Percentiles rank a stretch among this genome's conserved stretches.
These are phyloP conservation scores for Ramichloridium luteum DNA, from an alignment of 2,329 filamentous ascomycete genomes.

Conservation along the genomic window DNA sequence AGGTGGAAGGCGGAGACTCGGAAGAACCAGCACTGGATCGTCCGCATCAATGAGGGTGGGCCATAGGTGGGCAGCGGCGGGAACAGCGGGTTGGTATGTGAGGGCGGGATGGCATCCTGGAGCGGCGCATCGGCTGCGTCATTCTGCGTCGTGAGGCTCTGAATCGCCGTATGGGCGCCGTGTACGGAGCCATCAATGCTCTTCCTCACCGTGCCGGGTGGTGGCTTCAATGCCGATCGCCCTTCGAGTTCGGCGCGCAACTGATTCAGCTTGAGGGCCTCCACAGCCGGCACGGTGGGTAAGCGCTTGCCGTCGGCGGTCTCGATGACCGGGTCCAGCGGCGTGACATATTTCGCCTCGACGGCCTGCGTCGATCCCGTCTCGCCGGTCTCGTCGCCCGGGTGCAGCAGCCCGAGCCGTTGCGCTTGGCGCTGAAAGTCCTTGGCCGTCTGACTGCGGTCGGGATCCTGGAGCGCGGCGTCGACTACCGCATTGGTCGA, in stretches of 20 bases:
- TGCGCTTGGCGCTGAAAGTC: constrained; percentile 50
- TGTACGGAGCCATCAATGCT: constrained; percentile 33
- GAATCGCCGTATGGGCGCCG: constrained; percentile 21
- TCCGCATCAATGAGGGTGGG: constrained; percentile 53
- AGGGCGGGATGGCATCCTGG: constrained; percentile 42
- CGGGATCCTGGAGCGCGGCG: too few relatives aligned
- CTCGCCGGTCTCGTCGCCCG: constrained; percentile 28
- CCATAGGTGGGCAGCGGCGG: constrained; percentile 75
- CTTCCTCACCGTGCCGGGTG: constrained; percentile 26
- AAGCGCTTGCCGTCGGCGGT: constrained; percentile 55
- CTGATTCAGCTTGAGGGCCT: constrained; percentile 58
- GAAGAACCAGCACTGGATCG: constrained; percentile 54
- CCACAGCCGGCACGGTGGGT: constrained; percentile 55
- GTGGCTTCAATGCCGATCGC: constrained; percentile 20
- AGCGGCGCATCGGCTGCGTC: constrained; percentile 32
- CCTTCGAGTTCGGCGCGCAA: constrained; percentile 42
- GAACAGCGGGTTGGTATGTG: constrained; percentile 67
- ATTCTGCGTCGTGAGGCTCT: constrained; percentile 27
- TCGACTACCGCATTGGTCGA: too few relatives aligned
- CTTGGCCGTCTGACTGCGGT: too few relatives aligned
- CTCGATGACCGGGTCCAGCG: constrained; percentile 57
- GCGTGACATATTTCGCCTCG: constrained; percentile 50
- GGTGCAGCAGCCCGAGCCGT: constrained; percentile 31
- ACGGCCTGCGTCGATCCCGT: constrained; percentile 43
- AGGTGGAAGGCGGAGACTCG: constrained; percentile 59